These are phyloP conservation scores for Phlebiopsis flavidoalba DNA, from an alignment of 768 basidiomycete species.

Conservation along the genomic window DNA sequence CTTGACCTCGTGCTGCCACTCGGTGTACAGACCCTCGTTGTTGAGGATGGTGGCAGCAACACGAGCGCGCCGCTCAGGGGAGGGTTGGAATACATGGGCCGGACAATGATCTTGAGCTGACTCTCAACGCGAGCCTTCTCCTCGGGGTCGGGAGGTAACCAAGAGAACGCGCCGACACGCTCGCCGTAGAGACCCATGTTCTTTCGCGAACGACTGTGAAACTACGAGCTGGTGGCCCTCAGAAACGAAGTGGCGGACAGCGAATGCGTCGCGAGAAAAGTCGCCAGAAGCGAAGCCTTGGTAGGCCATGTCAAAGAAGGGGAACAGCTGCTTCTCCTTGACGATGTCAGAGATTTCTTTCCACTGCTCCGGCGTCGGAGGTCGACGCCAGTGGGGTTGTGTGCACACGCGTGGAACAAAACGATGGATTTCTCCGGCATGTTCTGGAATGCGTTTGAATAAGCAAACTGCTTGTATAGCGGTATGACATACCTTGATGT, in stretches of 20 bases:
- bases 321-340: slow-evolving; percentile 87
- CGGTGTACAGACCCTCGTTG: slow-evolving; percentile 63
- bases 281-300: slow-evolving; percentile 97
- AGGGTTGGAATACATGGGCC: slow-evolving; percentile 98
- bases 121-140: slow-evolving; percentile 87
- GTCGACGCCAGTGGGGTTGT: slow-evolving; percentile 99
- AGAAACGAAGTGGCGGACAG: slow-evolving; percentile 89
- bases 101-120: slow-evolving; percentile 92
- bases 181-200: slow-evolving; percentile 99
- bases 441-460: slow-evolving; percentile 29
- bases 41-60: slow-evolving; percentile 83
- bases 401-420: slow-evolving; percentile 93
- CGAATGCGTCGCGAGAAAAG: slow-evolving; percentile 87
- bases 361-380: slow-evolving; percentile 94
- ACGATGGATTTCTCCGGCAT: slow-evolving; percentile 81
- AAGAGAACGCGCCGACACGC: slow-evolving; percentile 97
- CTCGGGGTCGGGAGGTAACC: slow-evolving; percentile 55
- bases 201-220: slow-evolving; percentile 95
- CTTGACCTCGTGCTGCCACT: slow-evolving; percentile 92
- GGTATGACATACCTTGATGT: slow-evolving; percentile 57
- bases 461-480: neutral
- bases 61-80: slow-evolving; percentile 88
- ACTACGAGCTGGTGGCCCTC: slow-evolving; percentile 89
- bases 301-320: slow-evolving; percentile 99
- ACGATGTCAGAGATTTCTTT: slow-evolving; percentile 81